A percentile compares a stretch with the other conserved stretches of the same genome.
Conservation (phyloP, 1,139 yeast genomes). For the Protomyces arabidopsidicola region DNA sequence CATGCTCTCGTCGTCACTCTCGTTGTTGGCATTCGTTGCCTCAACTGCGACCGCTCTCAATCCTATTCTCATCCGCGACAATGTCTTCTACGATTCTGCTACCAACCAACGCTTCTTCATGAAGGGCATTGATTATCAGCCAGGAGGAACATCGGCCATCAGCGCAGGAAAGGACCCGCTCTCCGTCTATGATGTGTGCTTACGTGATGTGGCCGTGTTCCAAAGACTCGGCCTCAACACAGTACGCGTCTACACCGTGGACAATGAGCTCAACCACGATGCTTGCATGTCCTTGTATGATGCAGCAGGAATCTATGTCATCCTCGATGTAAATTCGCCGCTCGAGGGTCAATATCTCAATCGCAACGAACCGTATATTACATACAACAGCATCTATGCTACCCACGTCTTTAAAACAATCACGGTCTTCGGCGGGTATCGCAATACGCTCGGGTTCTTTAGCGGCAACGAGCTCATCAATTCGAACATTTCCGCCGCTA, state of each 20-base stretch:
- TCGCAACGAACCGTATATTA: constrained; percentile 59
- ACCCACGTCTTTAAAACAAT: constrained; percentile 73
- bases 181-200: constrained; percentile 65
- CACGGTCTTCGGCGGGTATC: constrained; percentile 75
- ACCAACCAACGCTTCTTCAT: constrained; percentile 38
- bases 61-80: constrained; percentile 27
- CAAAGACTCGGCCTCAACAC: constrained; percentile 75
- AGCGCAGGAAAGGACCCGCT: constrained; percentile 58
- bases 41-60: constrained; percentile 16
- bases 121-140: constrained; percentile 66
- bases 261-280: constrained; percentile 68
- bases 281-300: constrained; percentile 81
- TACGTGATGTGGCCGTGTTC: constrained; percentile 73
- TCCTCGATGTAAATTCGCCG: constrained; percentile 85
- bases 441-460: constrained; percentile 81
- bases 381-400: constrained; percentile 64
- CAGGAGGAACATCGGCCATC: constrained; percentile 65
- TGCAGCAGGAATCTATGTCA: constrained; percentile 81
- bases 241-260: constrained; percentile 48
- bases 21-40: neutral
- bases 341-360: constrained; percentile 58
- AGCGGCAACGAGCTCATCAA: constrained; percentile 92
- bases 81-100: constrained; percentile 29
- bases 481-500: constrained; percentile 63
- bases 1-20: no score